Conservation (phyloP, 2,329 filamentous ascomycete species). For the Xylaria hypoxylon region DNA sequence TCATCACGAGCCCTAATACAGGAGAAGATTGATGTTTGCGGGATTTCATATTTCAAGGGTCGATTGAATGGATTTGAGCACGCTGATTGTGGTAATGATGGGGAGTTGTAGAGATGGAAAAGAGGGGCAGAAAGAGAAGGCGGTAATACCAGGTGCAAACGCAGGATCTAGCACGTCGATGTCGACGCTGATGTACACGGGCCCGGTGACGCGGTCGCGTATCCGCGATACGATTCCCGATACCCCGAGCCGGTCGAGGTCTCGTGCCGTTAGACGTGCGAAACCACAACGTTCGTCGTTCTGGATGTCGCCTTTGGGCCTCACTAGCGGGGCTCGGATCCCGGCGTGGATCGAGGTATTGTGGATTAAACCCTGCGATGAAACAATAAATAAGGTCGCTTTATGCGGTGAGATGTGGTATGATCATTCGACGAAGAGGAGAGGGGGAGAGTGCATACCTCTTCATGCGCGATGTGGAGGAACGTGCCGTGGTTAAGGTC, state of each 20-base stretch:
- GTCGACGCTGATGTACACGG: constrained; percentile 79
- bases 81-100: background rate
- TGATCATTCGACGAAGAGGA: background rate
- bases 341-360: constrained; percentile 72
- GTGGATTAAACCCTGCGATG: constrained; percentile 60
- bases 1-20: background rate
- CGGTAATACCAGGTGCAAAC: constrained; percentile 65
- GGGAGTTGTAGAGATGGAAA: background rate
- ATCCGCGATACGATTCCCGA: constrained; percentile 74
- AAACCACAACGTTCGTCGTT: constrained; percentile 72
- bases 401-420: background rate
- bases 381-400: background rate
- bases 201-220: constrained; percentile 64
- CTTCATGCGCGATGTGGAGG: constrained; percentile 71
- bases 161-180: constrained; percentile 84
- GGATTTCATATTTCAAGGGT: background rate
- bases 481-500: constrained; percentile 72
- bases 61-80: background rate
- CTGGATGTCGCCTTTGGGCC: constrained; percentile 62
- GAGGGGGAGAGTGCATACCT: constrained; percentile 49
- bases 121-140: background rate
- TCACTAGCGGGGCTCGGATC: constrained; percentile 65
- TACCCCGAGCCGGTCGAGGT: constrained; percentile 77
- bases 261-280: constrained; percentile 67
- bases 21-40: background rate